These are phyloP conservation scores for Stentor roeselii DNA, from an alignment of 73 alveolate genomes.

Conservation along the genomic window DNA sequence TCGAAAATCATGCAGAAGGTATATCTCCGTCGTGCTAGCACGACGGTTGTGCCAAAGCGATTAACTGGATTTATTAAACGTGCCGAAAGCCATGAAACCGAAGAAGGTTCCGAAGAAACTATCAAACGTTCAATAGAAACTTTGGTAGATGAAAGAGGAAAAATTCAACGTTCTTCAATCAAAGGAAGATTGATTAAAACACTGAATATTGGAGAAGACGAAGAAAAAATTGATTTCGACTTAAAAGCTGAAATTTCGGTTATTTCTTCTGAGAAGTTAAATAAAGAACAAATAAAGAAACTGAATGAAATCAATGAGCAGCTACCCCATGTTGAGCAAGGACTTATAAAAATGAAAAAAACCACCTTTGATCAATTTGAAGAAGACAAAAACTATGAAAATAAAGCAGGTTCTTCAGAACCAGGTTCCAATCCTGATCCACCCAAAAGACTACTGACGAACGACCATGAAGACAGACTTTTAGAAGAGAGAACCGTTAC, in stretches of 20 bases:
- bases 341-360: too few species aligned
- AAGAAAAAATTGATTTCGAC: not conserved
- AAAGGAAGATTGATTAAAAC: not conserved
- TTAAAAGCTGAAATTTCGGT: not conserved
- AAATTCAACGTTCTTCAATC: too few species aligned
- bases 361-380: not conserved
- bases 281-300: not conserved
- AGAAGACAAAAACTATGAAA: not conserved
- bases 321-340: not conserved
- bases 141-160: not conserved
- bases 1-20: too few species aligned
- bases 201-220: not conserved
- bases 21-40: too few species aligned
- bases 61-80: too few species aligned
- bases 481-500: not conserved
- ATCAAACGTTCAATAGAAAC: not conserved
- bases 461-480: not conserved
- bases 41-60: too few species aligned
- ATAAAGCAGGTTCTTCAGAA: not conserved
- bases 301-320: not conserved
- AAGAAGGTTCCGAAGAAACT: not conserved
- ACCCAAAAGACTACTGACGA: not conserved
- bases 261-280: not conserved
- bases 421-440: not conserved
- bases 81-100: too few species aligned